A percentile compares a stretch with the other conserved stretches of the same genome.
Conservation (phyloP, 1,284 basidiomycete genomes). For the Puccinia polysora region DNA sequence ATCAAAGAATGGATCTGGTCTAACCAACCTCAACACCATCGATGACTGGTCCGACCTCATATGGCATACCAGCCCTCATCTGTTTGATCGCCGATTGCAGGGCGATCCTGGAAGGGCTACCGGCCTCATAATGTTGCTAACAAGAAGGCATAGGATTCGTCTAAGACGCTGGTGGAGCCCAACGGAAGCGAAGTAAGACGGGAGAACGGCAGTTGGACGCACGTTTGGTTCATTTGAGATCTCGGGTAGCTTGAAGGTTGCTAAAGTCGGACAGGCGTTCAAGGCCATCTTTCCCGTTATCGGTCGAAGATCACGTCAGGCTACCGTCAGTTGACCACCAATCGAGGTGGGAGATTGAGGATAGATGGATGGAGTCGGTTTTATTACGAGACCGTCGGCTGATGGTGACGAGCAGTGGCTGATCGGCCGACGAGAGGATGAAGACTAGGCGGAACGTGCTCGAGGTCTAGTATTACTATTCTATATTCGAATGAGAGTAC, state of each 20-base stretch:
- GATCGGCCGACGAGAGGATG: no score
- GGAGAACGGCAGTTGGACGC: background rate
- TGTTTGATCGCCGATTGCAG: conserved; percentile 71
- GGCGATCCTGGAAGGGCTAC: conserved; percentile 70
- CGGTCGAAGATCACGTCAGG: no score
- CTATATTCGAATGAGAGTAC: no score
- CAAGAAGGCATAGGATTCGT: background rate
- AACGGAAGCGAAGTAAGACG: background rate
- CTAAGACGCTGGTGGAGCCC: background rate
- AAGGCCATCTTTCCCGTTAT: background rate
- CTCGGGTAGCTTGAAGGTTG: conserved; percentile 41
- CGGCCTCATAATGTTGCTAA: conserved; percentile 67
- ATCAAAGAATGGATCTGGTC: background rate
- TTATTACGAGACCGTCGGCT: no score
- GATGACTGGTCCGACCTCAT: conserved; percentile 86
- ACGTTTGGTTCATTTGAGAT: conserved; percentile 41
- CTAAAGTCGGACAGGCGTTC: conserved; percentile 12
- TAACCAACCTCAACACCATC: conserved; percentile 75
- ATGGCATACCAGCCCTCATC: conserved; percentile 76
- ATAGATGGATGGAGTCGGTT: no score
- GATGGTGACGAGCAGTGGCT: no score
- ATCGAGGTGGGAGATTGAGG: no score
- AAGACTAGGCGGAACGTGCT: no score
- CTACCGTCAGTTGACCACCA: no score
- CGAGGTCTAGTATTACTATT: no score